Conservation (phyloP, 2,329 filamentous ascomycete genomes). For the Cladosporium sp. region DNA sequence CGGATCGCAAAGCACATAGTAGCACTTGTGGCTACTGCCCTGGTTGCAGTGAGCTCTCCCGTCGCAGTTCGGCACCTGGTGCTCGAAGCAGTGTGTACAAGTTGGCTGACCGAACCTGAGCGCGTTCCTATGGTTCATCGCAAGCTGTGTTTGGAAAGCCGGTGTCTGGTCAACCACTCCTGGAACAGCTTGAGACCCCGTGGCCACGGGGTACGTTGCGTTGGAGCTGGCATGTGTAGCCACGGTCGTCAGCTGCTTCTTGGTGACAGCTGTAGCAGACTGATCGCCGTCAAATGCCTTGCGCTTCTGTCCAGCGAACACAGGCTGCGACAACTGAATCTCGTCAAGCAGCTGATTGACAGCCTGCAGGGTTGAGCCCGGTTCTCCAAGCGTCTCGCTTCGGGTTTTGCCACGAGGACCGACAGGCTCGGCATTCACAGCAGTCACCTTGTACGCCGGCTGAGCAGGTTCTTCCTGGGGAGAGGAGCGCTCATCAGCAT, state of each 20-base stretch:
- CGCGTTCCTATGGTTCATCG: neutral
- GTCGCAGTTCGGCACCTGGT: neutral
- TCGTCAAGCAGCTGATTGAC: neutral
- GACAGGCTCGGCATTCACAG: conserved; percentile 6
- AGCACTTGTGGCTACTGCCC: conserved; percentile 5
- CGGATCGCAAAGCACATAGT: conserved; percentile 8
- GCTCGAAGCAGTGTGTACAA: conserved; percentile 1
- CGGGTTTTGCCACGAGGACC: neutral
- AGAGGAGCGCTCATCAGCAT: neutral
- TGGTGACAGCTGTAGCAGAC: neutral
- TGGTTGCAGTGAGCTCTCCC: conserved; percentile 9
- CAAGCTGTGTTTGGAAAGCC: neutral
- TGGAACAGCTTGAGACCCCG: neutral
- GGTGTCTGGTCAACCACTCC: neutral
- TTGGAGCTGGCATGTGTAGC: neutral
- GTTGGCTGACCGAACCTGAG: neutral
- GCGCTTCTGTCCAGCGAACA: neutral
- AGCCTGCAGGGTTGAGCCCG: neutral
- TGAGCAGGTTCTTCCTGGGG: neutral
- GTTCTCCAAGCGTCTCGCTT: neutral
- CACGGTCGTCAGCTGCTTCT: neutral
- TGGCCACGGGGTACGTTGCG: neutral
- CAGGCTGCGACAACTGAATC: neutral
- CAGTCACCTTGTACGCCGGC: neutral
- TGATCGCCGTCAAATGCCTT: neutral